Base-by-base conservation (phyloP, 306 rosid species). In the Astragalus membranaceus region DNA sequence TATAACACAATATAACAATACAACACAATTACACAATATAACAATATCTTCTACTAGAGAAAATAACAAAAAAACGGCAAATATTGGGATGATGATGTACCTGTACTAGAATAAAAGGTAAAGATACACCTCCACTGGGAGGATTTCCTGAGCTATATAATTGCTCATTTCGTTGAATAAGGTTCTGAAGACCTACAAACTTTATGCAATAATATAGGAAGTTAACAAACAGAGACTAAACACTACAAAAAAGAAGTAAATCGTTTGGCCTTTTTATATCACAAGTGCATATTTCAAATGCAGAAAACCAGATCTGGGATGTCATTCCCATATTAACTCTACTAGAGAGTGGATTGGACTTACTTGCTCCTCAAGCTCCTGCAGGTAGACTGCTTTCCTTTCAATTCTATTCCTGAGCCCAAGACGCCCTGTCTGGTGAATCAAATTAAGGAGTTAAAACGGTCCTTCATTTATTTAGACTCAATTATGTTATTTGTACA, bases 51-150 rank as follows among this genome's bases (percentile, higher is more conserved):
- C 26, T 67, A 64, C 69, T 42, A 56, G 16, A 36, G 9, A 54
- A 48, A 66, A 33, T 43, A 35, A 54, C 20, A 41, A 69, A 64
- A 70, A 50, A 46, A 12, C 3, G 41, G 55, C 23, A 75, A 74
- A 64, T 4, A 63, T 44, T 12, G 59, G 67, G 48, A 81, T 61
- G 79, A 76, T 59, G 42, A 68, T 68, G 3, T 88, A 90, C 98
- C 89, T 94, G 97, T 63, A 94, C 98, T 67, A 94, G 80, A 84
- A 94, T 90, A 79, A 94, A 94, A 59, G 98, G 98, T 62, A 94
- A 87, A 64, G 97, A 85, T 75, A 94, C 98, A 57, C 98, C 98
- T 49, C 96, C 98, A 17, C 83, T 87, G 57, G 97, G 98, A 43
- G 92, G 86, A 84, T 90, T 85, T 74, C 85, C 98, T 69, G 94